Evolutionary conservation across 768 basidiomycete species (phyloP).

Genomic region (Russula sp.): DNA sequence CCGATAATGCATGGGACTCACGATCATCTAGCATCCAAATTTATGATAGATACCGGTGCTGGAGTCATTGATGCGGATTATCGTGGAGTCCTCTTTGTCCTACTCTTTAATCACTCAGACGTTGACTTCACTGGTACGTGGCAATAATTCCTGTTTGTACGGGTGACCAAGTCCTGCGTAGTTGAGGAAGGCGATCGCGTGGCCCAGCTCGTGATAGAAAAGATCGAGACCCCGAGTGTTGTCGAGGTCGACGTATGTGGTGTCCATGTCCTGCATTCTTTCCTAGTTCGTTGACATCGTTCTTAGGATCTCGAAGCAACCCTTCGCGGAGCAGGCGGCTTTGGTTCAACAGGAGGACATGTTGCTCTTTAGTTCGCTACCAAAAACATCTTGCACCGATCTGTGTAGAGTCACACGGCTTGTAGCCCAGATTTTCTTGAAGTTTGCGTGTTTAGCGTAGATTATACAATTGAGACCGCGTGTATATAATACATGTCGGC

Average conservation of each 20-base stretch:
- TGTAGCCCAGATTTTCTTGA: constrained; percentile 35
- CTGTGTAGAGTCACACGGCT: constrained; percentile 28
- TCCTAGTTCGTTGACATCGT: constrained; percentile 8
- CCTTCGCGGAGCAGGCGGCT: constrained; percentile 77
- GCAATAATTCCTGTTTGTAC: not conserved
- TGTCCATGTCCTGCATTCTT: not conserved
- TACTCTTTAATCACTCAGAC: constrained; percentile 91
- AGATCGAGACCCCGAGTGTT: constrained; percentile 81
- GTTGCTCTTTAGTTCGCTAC: constrained; percentile 20
- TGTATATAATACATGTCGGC: constrained; percentile 35
- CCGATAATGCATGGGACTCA: not conserved
- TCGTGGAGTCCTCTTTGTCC: constrained; percentile 83
- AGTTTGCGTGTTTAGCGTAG: constrained; percentile 1
- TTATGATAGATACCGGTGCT: constrained; percentile 97
- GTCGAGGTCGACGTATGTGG: constrained; percentile 76
- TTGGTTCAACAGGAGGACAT: constrained; percentile 94
- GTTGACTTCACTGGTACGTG: constrained; percentile 76
- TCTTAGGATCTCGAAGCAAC: constrained; percentile 81
- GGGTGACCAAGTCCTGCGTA: constrained; percentile 35
- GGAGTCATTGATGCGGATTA: constrained; percentile 98
- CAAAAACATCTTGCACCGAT: not conserved
- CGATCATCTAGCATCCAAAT: constrained; percentile 73
- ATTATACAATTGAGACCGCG: not conserved
- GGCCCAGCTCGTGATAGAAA: constrained; percentile 92
- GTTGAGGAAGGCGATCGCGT: constrained; percentile 94